Base-by-base conservation (phyloP, 139 green algal species). In the Nannochloris sp. region DNA sequence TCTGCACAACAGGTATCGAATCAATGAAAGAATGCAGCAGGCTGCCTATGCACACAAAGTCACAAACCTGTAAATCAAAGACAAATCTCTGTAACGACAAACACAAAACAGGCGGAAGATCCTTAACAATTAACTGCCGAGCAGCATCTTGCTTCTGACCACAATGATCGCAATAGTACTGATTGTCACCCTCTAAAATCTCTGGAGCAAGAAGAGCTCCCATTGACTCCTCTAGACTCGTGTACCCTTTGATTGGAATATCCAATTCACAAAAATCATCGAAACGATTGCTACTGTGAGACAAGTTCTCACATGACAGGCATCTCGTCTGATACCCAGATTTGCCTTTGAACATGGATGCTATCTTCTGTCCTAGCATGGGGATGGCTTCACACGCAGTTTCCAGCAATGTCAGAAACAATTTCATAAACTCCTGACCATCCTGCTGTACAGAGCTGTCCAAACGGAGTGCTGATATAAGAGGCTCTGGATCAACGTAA, bases 361-460 rank as follows among this genome's bases (percentile, higher is more conserved):
- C 29, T 15, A 71, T 46, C 14, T 49, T 19, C 5, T 21, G 23
- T 5, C 15, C 9, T 15, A 76, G 16, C 3, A 58, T 62, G 1
- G 31, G 43, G 48, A 68, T 62, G 19, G 27, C 9, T 51, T 24
- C 48, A 50, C 90, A 71, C 49, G 62, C 31, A 1, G 58, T 37
- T 73, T 97, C 88, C 69, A 96, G 71, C 60, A 90, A 73, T 5
- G 49, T 78, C 9, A 96, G 77, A 57, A 97, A 83, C 60, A 97
- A 82, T 80, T 95, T 97, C 31, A 92, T 78, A 55, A 97, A 97
- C 71, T 97, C 90, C 34, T 92, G 82, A 1, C 90, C 83, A 67
- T 97, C 90, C 79, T 95, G 88, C 77, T 96, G 90, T 7, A 90
- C 72, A 21, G 50, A 70, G 49, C 83, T 82, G 61, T 95, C 74